These are phyloP conservation scores for Ustulina deusta DNA, from an alignment of 2,329 filamentous ascomycete genomes.

Conservation along the genomic window DNA sequence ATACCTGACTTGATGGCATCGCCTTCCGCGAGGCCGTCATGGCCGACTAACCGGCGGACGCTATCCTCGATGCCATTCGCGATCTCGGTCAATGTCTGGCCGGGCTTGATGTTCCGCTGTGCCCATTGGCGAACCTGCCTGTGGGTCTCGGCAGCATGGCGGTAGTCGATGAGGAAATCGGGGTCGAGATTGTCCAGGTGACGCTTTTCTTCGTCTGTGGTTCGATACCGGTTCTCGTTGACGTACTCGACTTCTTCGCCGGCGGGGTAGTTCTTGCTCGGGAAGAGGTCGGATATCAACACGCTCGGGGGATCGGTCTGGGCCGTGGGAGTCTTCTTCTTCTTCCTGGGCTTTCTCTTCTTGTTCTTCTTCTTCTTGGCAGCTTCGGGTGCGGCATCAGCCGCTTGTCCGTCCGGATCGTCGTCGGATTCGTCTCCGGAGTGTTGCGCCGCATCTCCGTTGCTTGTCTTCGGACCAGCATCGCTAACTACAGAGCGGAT, in stretches of 20 bases:
- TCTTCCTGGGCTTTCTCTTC: conserved; percentile 81
- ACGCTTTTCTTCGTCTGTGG: conserved; percentile 86
- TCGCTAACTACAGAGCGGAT: conserved; percentile 42
- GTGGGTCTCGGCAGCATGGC: conserved; percentile 88
- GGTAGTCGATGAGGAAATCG: conserved; percentile 83
- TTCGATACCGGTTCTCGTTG: conserved; percentile 82
- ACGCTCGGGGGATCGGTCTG: conserved; percentile 85
- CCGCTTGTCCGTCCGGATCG: conserved; percentile 59
- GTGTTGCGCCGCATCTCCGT: conserved; percentile 53
- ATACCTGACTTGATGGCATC: conserved; percentile 83
- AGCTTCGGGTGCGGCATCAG: conserved; percentile 54
- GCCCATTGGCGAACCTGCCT: conserved; percentile 88
- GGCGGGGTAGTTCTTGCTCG: conserved; percentile 77
- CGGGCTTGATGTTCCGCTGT: conserved; percentile 82
- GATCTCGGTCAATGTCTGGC: conserved; percentile 83
- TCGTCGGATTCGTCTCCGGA: conserved; percentile 66
- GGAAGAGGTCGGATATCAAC: conserved; percentile 78
- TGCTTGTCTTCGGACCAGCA: conserved; percentile 21
- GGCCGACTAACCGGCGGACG: conserved; percentile 80
- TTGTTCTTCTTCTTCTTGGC: conserved; percentile 83
- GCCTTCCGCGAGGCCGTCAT: conserved; percentile 80
- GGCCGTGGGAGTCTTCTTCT: conserved; percentile 71
- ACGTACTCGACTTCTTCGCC: conserved; percentile 84
- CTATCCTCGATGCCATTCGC: conserved; percentile 89
- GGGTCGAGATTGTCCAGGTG: conserved; percentile 83